phyloP scores from a whole-genome alignment of 2,329 filamentous ascomycete species.

The Cephalotrichum gorgonifer region DNA sequence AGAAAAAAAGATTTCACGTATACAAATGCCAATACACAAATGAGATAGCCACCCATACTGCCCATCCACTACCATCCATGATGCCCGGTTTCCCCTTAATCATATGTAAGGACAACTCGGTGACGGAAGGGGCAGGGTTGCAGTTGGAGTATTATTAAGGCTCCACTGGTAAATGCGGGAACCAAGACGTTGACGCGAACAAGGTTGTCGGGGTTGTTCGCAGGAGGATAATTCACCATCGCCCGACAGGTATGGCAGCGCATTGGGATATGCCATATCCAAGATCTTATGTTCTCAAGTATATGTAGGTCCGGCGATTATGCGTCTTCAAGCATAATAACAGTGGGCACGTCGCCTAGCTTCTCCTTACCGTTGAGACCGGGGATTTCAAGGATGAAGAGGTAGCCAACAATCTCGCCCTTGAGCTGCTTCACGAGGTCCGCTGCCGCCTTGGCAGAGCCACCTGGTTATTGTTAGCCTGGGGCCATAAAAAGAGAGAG shows the following conservation, averaged over 20 bases:
- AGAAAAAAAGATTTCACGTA: neutral
- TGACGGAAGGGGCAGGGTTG: neutral
- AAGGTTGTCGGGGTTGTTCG: no score
- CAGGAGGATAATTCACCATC: neutral
- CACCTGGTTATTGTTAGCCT: constrained; percentile 46
- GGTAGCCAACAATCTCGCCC: constrained; percentile 74
- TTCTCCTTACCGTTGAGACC: constrained; percentile 88
- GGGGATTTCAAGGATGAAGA: constrained; percentile 93
- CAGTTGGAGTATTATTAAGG: neutral
- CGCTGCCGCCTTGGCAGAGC: constrained; percentile 80
- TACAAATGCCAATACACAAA: neutral
- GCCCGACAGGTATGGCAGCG: neutral
- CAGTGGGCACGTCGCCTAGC: constrained; percentile 66
- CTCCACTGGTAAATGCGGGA: neutral
- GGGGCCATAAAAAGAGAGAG: constrained; percentile 1
- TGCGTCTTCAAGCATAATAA: constrained; percentile 63
- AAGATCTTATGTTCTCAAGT: neutral
- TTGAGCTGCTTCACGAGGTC: constrained; percentile 78
- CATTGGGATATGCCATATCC: neutral
- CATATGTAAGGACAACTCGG: neutral
- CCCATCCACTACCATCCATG: neutral
- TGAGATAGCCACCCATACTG: neutral
- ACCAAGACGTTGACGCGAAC: neutral
- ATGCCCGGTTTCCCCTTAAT: neutral
- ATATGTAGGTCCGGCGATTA: constrained; percentile 13